These are phyloP conservation scores for Tricholoma flavovirens DNA, from an alignment of 768 basidiomycete species.

Conservation along the genomic window DNA sequence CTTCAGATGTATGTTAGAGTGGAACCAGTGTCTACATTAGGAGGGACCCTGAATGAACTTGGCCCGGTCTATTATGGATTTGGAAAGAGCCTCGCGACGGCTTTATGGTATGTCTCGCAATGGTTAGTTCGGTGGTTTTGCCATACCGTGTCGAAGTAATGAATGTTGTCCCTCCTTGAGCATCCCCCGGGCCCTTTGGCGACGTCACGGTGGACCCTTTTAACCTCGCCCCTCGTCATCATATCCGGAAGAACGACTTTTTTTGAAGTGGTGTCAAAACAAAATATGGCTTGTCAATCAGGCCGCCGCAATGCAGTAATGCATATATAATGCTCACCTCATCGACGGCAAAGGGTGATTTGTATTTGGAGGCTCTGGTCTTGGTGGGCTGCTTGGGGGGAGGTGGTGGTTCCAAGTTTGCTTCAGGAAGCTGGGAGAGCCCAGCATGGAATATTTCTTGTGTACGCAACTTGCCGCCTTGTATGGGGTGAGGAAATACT, in stretches of 20 bases:
- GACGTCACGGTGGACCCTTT: background rate
- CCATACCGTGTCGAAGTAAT: background rate
- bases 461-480: background rate
- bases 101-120: no score
- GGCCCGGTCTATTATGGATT: background rate
- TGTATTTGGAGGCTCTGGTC: background rate
- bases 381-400: background rate
- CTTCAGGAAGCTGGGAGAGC: background rate
- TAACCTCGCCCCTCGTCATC: background rate
- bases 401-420: background rate
- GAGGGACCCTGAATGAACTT: background rate
- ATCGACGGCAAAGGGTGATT: background rate
- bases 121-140: background rate
- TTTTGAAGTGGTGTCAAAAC: background rate
- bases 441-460: background rate
- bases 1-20: no score
- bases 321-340: background rate
- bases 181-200: background rate
- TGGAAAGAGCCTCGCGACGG: background rate
- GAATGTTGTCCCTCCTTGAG: background rate
- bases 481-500: background rate
- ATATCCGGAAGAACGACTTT: background rate
- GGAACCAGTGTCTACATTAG: background rate
- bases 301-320: background rate
- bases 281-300: background rate